These are phyloP conservation scores for Apiospora saccharicola DNA, from an alignment of 2,329 filamentous ascomycete species.

Conservation along the genomic window DNA sequence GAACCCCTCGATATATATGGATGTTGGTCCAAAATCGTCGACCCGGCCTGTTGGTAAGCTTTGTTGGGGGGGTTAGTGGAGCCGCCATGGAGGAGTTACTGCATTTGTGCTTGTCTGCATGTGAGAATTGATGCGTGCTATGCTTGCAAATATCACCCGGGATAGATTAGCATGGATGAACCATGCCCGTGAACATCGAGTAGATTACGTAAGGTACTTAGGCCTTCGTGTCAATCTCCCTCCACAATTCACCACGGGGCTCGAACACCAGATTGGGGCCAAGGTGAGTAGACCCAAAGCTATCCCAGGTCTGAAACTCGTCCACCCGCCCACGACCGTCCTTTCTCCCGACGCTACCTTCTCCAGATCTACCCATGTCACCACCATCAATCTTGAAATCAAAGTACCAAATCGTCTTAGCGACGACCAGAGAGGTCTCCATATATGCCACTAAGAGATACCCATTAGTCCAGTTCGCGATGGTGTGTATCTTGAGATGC, in stretches of 20 bases:
- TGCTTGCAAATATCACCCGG: no score
- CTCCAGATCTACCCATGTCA: not conserved
- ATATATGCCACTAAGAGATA: slow-evolving; percentile 29
- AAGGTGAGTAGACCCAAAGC: not conserved
- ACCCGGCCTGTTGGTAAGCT: not conserved
- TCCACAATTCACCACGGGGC: not conserved
- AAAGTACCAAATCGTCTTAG: not conserved
- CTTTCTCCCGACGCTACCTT: not conserved
- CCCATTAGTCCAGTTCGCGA: not conserved
- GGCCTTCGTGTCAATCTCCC: not conserved
- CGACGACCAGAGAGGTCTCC: slow-evolving; percentile 21
- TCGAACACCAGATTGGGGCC: not conserved
- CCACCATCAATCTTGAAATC: not conserved
- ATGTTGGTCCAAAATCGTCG: not conserved
- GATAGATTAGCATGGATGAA: no score
- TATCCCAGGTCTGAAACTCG: not conserved
- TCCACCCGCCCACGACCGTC: not conserved
- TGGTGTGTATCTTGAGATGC: not conserved
- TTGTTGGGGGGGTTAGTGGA: not conserved
- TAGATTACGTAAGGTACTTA: not conserved
- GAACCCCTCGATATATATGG: not conserved
- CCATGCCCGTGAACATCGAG: no score
- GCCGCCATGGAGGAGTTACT: not conserved
- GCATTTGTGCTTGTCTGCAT: no score
- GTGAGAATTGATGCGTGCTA: no score